These are phyloP conservation scores for Calonectria fujianensis DNA, from an alignment of 2,329 filamentous ascomycete species.

Conservation along the genomic window DNA sequence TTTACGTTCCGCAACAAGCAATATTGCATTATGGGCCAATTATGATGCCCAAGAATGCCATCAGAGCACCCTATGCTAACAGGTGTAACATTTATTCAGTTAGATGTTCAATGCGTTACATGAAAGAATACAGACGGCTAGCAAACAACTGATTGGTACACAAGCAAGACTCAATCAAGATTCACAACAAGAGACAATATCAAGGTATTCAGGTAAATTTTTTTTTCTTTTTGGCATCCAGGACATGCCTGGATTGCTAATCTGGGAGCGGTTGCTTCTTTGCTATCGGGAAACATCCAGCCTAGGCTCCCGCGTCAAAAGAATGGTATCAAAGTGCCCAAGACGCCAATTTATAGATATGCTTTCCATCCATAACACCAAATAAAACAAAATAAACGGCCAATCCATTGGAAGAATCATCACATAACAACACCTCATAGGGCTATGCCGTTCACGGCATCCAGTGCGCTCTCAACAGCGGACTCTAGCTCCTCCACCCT, in stretches of 20 bases:
- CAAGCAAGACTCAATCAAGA: background rate
- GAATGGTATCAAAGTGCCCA: constrained; percentile 55
- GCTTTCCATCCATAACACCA: constrained; percentile 46
- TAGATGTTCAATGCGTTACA: background rate
- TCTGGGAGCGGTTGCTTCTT: constrained; percentile 40
- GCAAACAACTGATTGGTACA: background rate
- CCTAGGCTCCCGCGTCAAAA: constrained; percentile 45
- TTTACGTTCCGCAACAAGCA: background rate
- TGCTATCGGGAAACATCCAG: constrained; percentile 46
- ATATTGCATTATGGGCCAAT: background rate
- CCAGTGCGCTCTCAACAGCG: constrained; percentile 77
- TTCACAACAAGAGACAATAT: background rate
- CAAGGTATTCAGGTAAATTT: constrained; percentile 1
- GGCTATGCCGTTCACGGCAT: constrained; percentile 75
- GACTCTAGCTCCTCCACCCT: constrained; percentile 75
- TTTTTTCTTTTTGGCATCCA: constrained; percentile 19
- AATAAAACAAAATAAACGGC: constrained; percentile 29
- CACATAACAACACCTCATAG: constrained; percentile 55
- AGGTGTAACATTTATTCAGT: background rate
- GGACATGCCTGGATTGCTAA: constrained; percentile 14
- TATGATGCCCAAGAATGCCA: background rate
- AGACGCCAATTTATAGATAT: constrained; percentile 49
- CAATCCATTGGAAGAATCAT: constrained; percentile 16
- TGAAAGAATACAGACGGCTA: background rate
- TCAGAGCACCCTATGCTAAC: background rate